A percentile compares a stretch with the other conserved stretches of the same genome.
Conservation (phyloP, 2,329 filamentous ascomycete species). For the Magnaporthiopsis rhizophila region DNA sequence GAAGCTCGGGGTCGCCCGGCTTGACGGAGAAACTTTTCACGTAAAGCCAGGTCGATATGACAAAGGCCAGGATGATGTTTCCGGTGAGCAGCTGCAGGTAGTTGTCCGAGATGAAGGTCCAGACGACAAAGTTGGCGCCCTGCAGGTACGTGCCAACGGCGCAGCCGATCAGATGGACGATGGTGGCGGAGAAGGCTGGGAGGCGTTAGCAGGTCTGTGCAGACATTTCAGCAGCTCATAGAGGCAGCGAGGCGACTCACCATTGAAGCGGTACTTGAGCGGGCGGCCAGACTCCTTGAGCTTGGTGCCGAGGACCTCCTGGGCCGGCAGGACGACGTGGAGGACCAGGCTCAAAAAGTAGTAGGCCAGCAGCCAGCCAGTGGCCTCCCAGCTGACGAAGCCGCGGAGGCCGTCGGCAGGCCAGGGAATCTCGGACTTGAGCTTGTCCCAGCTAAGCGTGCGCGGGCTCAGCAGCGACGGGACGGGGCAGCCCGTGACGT, state of each 20-base stretch:
- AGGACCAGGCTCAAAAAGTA: conserved; percentile 65
- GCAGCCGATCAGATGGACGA: conserved; percentile 58
- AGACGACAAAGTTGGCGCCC: conserved; percentile 71
- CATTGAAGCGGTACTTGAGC: conserved; percentile 71
- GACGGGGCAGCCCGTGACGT: conserved; percentile 42
- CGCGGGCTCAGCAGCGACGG: conserved; percentile 39
- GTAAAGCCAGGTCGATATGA: conserved; percentile 67
- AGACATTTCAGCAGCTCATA: not conserved
- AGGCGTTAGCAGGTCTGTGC: not conserved
- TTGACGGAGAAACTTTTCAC: conserved; percentile 70
- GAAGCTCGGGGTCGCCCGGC: conserved; percentile 56
- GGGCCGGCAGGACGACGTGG: conserved; percentile 67
- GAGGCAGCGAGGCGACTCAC: conserved; percentile 28
- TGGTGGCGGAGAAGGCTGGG: conserved; percentile 61
- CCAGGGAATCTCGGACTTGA: conserved; percentile 42
- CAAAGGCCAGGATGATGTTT: conserved; percentile 66
- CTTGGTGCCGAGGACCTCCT: conserved; percentile 58
- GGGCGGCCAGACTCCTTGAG: conserved; percentile 56
- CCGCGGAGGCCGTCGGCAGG: conserved; percentile 61
- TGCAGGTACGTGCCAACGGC: conserved; percentile 63
- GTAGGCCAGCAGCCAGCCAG: conserved; percentile 60
- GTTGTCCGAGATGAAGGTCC: conserved; percentile 84
- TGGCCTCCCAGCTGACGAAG: conserved; percentile 57
- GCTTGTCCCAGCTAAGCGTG: conserved; percentile 31
- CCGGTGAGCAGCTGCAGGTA: conserved; percentile 74